Evolutionary conservation across 768 basidiomycete species (phyloP).

Genomic region (Kockovaella imperatae): DNA sequence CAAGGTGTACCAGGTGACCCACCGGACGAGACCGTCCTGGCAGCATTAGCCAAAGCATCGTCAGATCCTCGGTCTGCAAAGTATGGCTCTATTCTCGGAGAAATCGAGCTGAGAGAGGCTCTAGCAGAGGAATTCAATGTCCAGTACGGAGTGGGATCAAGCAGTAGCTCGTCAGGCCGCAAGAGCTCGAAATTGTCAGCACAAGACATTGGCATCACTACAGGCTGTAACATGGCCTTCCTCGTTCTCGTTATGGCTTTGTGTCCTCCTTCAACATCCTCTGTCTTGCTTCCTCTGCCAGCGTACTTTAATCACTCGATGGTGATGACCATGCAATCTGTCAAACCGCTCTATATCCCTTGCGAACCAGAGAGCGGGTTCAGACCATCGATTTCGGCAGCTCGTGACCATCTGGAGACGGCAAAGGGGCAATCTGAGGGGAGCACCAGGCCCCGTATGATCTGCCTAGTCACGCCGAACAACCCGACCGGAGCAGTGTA

Average conservation of each 20-base stretch:
- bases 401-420: conserved; percentile 15
- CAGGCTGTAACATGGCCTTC: conserved; percentile 69
- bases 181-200: conserved; percentile 39
- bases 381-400: conserved; percentile 52
- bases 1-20: conserved; percentile 65
- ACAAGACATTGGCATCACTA: conserved; percentile 61
- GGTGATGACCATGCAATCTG: conserved; percentile 58
- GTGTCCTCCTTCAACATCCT: conserved; percentile 61
- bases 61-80: conserved; percentile 48
- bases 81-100: conserved; percentile 59
- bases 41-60: conserved; percentile 50
- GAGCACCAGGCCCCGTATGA: conserved; percentile 47
- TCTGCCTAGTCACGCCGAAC: conserved; percentile 55
- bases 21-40: conserved; percentile 53
- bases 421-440: not conserved
- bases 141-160: conserved; percentile 50
- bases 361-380: conserved; percentile 54
- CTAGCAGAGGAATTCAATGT: conserved; percentile 57
- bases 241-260: conserved; percentile 56
- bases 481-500: conserved; percentile 62
- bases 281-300: conserved; percentile 61
- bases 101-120: conserved; percentile 51
- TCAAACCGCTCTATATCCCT: conserved; percentile 55
- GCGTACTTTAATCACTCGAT: conserved; percentile 54
- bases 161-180: not conserved